phyloP scores from a whole-genome alignment of 2,329 filamentous ascomycete species.

The Botrytis pseudocinerea region DNA sequence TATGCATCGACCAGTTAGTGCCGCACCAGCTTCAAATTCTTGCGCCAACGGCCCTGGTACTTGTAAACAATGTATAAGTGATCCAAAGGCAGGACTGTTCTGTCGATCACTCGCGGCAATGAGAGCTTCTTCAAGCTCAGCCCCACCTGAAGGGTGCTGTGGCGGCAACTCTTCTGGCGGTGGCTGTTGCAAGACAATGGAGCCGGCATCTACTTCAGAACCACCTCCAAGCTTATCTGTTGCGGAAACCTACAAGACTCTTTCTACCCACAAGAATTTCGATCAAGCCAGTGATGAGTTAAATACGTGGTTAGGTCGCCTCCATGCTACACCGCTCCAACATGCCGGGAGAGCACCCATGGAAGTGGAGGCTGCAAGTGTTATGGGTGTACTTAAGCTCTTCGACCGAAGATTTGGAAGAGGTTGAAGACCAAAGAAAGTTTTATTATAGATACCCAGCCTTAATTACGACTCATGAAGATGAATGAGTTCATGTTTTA shows the following conservation, averaged over 20 bases:
- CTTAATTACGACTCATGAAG: slow-evolving; percentile 17
- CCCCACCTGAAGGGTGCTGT: slow-evolving; percentile 57
- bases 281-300: slow-evolving; percentile 72
- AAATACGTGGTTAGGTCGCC: slow-evolving; percentile 72
- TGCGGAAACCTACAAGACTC: slow-evolving; percentile 75
- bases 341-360: slow-evolving; percentile 56
- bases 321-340: slow-evolving; percentile 56
- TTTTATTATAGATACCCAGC: slow-evolving; percentile 13
- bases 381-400: slow-evolving; percentile 81
- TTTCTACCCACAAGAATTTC: slow-evolving; percentile 75
- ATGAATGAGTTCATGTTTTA: slow-evolving; percentile 11
- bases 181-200: slow-evolving; percentile 59
- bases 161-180: slow-evolving; percentile 59
- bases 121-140: slow-evolving; percentile 35
- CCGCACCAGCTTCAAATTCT: slow-evolving; percentile 32
- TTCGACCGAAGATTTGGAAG: slow-evolving; percentile 74
- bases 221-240: slow-evolving; percentile 60
- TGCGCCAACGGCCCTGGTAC: slow-evolving; percentile 68
- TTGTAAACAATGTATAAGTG: slow-evolving; percentile 74
- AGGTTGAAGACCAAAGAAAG: slow-evolving; percentile 33
- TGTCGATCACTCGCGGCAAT: slow-evolving; percentile 76
- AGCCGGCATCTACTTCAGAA: slow-evolving; percentile 36
- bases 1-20: slow-evolving; percentile 38
- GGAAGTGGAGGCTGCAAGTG: slow-evolving; percentile 79
- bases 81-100: slow-evolving; percentile 79